Base-by-base conservation (phyloP, 2,329 filamentous ascomycete genomes). In the Sporothrix dimorphospora region DNA sequence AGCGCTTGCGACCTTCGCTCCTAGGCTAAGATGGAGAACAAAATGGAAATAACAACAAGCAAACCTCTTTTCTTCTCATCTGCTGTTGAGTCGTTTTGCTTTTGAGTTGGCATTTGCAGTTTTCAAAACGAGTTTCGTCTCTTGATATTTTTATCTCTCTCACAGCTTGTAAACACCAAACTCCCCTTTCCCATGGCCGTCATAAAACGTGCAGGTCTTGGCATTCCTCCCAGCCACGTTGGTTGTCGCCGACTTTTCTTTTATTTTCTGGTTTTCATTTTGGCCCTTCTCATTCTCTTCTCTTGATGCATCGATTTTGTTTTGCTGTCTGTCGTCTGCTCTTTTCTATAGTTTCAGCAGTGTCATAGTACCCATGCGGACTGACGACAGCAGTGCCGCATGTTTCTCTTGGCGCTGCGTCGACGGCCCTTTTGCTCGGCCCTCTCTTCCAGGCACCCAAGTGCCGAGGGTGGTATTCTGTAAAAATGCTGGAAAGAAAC, bases 381-480 rank as follows among this genome's bases (percentile, higher is more conserved):
- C 24, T 67, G 42, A 67, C 63, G 63, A 51, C 63, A 49, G 42
- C 61, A 49, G 12, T 49, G 61, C 61, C 40, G 63, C 42, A 67
- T 24, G 63, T 49, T 66, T 47, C 40, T 47, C 63, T 51, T 67
- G 63, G 42, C 63, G 34, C 14, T 51, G 63, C 6, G 9, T 14
- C 16, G 63, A 19, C 63, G 61, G 59, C 61, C 45, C 16, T 55
- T 51, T 53, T 68, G 65, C 47, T 53, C 47, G 45, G 47, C 47
- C 45, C 27, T 51, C 21, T 30, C 38, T 30, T 30, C 21, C 57
- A 42, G n/a, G 34, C 11, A 19, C 1, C 6, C 57, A 63, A 49
- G 21, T 66, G 40, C 40, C 57, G 57, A 61, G 34, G 19, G 38
- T 63, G 57, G 55, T 61, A 40, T 61, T 61, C 16, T 61, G 30